A percentile compares a stretch with the other conserved stretches of the same genome.
These are phyloP conservation scores for Theobroma grandiflorum DNA, from an alignment of 441 rosid genomes.

Conservation along the genomic window DNA sequence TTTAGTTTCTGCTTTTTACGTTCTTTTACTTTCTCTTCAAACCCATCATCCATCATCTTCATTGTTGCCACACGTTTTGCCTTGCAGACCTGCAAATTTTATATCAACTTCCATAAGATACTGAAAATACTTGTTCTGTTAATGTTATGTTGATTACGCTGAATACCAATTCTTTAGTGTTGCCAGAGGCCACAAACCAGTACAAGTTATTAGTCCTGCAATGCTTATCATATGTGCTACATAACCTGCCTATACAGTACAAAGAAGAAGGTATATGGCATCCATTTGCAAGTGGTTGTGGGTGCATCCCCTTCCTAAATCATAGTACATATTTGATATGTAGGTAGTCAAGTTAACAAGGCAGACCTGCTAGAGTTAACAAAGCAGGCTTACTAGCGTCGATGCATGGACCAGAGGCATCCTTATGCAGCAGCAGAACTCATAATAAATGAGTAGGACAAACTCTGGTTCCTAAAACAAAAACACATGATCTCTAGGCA, in stretches of 20 bases:
- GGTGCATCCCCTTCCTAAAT: background rate
- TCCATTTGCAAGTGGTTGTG: too few species aligned
- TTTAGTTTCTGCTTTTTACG: conserved; percentile 70
- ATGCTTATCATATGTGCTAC: background rate
- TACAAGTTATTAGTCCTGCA: background rate
- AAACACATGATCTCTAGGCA: background rate
- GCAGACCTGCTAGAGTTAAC: background rate
- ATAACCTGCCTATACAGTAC: background rate
- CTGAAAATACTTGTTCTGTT: background rate
- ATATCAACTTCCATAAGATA: conserved; percentile 9
- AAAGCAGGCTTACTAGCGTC: background rate
- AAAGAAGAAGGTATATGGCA: too few species aligned
- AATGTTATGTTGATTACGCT: background rate
- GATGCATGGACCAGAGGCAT: background rate
- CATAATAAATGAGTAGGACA: background rate
- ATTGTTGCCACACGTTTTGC: conserved; percentile 83
- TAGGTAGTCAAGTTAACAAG: background rate
- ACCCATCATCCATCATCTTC: conserved; percentile 92
- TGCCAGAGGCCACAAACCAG: background rate
- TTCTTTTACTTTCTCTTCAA: conserved; percentile 80
- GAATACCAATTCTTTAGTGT: background rate
- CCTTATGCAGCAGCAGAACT: background rate
- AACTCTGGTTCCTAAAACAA: background rate
- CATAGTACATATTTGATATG: background rate
- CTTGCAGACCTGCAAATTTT: conserved; percentile 67